Base-by-base conservation (phyloP, 768 basidiomycete species). In the Trametes villosa region DNA sequence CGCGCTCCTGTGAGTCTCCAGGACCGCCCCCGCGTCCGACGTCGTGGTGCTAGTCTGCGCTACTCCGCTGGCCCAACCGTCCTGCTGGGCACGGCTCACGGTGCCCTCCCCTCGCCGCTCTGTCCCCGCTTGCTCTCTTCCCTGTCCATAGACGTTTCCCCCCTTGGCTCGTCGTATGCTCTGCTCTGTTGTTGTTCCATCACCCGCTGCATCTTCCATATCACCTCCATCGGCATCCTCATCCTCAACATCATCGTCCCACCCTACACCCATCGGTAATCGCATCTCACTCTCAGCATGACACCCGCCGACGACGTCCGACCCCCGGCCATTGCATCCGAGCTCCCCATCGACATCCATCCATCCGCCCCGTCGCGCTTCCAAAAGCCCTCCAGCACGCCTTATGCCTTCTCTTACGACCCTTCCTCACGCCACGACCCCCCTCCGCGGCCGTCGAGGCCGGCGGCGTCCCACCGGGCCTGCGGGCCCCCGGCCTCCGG, bases 241-340 rank as follows among this genome's bases (percentile, higher is more conserved):
- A 41, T 42, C 59, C 26, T 38, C 31, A 27, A 38, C 53, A 27
- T n/a, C 47, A 53, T 60, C 50, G n/a, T n/a, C n/a, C n/a, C n/a
- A n/a, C n/a, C n/a, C 31, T 61, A 61, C 44, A 48, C 30, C n/a
- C 48, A 55, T 53, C 42, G 47, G 60, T 62, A 57, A 62, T 57
- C 36, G 54, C 60, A 62, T 57, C 54, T 56, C 33, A 46, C 38
- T 26, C 33, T 22, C 49, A 24, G 34, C 50, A 57, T 18, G 34
- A 50, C 60, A 44, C 22, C 33, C 27, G 53, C 47, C 53, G 53
- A 55, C 60, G 47, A 44, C 48, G 26, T 48, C 27, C 47, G 53
- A 22, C 40, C 27, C 53, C 41, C 42, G 42, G 47, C 56, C 24
- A 29, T 12, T 36, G 30, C 42, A 42, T n/a, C 47, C 22, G 24